phyloP scores from a whole-genome alignment of 495 filamentous ascomycete genomes.

The Aspergillus conjunctus region DNA sequence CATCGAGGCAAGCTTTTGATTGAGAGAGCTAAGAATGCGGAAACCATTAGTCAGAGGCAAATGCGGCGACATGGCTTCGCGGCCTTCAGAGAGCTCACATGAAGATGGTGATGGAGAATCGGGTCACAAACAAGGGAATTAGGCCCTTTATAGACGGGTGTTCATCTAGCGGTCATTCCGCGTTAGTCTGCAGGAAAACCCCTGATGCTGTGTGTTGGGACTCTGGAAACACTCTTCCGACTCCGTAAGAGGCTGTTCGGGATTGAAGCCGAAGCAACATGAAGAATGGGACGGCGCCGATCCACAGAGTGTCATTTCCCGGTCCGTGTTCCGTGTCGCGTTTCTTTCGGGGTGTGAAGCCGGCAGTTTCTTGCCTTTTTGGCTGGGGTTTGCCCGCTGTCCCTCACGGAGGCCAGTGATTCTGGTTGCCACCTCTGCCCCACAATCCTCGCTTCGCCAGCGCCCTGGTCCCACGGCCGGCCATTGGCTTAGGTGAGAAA shows the following conservation, averaged over 20 bases:
- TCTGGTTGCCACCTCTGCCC: constrained; percentile 4
- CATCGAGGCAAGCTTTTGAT: constrained; percentile 1
- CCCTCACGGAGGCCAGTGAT: no score
- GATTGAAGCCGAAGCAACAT: neutral
- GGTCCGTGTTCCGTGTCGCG: neutral
- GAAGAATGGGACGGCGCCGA: neutral
- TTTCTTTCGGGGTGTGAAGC: neutral
- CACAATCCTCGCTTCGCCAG: constrained; percentile 1
- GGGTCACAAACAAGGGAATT: neutral
- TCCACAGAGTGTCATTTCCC: neutral
- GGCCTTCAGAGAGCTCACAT: neutral
- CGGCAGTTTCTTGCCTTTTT: constrained; percentile 1
- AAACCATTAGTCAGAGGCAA: neutral
- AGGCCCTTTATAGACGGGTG: neutral
- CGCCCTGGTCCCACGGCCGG: neutral
- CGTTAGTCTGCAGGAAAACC: neutral
- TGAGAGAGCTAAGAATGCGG: neutral
- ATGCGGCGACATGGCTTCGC: no score
- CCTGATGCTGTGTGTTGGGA: neutral
- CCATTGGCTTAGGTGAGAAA: neutral
- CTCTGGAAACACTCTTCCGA: neutral
- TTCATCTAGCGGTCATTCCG: neutral
- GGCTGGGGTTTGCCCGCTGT: no score
- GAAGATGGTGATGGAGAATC: neutral
- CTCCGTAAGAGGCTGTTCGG: neutral